Conservation (phyloP, 257 asterid genomes). For the Penstemon davidsonii region DNA sequence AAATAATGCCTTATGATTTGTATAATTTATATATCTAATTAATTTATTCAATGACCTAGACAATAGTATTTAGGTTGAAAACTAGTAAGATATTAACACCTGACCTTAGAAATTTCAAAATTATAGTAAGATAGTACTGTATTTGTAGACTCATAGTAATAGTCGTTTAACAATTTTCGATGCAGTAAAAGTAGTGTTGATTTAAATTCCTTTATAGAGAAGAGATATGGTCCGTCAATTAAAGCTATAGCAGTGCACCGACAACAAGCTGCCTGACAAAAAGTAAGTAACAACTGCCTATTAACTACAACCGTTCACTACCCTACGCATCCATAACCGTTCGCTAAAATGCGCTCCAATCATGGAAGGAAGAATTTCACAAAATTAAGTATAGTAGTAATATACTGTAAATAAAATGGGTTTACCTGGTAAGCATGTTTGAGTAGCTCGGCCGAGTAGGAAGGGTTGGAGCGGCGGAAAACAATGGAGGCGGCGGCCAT, state of each 20-base stretch:
- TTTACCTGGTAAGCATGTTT: constrained; percentile 45
- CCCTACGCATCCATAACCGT: constrained; percentile 40
- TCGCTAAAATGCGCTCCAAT: constrained; percentile 26
- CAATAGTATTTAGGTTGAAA: too few relatives aligned
- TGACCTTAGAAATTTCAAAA: too few relatives aligned
- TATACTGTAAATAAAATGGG: too few relatives aligned
- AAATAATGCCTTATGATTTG: not conserved
- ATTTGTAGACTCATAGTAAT: not conserved
- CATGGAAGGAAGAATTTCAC: not conserved
- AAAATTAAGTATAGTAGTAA: not conserved
- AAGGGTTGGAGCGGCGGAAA: constrained; percentile 67
- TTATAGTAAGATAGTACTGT: too few relatives aligned
- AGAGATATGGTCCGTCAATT: constrained; percentile 1
- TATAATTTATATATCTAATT: not conserved
- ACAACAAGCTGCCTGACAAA: constrained; percentile 48
- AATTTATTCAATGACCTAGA: too few relatives aligned
- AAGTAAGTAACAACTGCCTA: constrained; percentile 40
- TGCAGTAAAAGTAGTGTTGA: too few relatives aligned
- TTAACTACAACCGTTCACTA: constrained; percentile 43
- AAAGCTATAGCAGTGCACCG: constrained; percentile 39
- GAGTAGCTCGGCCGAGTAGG: constrained; percentile 49
- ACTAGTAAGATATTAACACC: too few relatives aligned
- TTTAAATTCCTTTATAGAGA: too few relatives aligned
- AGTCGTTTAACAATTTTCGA: too few relatives aligned
- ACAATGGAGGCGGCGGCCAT: constrained; percentile 92